Base-by-base conservation (phyloP, 2,329 filamentous ascomycete genomes). In the Teratosphaeria viscida region DNA sequence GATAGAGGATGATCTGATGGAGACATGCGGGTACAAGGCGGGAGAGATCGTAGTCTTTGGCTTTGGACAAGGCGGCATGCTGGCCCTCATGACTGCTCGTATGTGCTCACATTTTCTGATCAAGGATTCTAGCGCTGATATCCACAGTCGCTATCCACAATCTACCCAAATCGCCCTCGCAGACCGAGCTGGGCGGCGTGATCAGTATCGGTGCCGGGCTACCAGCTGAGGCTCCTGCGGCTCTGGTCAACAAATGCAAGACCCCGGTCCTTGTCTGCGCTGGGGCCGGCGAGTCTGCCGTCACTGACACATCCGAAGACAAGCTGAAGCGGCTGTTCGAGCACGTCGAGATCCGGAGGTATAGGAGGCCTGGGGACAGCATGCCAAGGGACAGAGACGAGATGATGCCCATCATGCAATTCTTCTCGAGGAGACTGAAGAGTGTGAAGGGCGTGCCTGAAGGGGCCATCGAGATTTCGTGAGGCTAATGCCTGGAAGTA, bases 341-440 rank as follows among this genome's bases (percentile, higher is more conserved):
- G 63, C 79, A 85, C 67, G 84, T 90, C 26, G 80, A 84, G 71
- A 79, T 86, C 63, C 85, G 85, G 59, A 82, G 82, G 68, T 94
- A 89, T 84, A 82, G 80, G 68, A 84, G 86, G 69, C 74, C 72
- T 2, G 88, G 86, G 5, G 90, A 95, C 72, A 82, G 81, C 1
- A 96, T 96, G 92, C 90, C 91, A n/a, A 78, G 79, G 54, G 87
- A 81, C 70, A 80, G 87, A 57, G 90, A 95, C 11, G 92, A 97
- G 79, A 92, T 95, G 81, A 70, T 92, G 68, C 91, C 92, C 0
- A 82, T 96, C 61, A 96, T 96, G 90, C 84, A 87, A 69, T 96
- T 86, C 71, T 82, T 91, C 67, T 86, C 86, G 0, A 81, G 86
- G 56, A 81, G 86, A 67, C 73, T 94, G 66, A 69, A 75, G 63